Evolutionary conservation across 352 stramenopile genomes (phyloP).

Genomic region (Phytopythium aichiense): DNA sequence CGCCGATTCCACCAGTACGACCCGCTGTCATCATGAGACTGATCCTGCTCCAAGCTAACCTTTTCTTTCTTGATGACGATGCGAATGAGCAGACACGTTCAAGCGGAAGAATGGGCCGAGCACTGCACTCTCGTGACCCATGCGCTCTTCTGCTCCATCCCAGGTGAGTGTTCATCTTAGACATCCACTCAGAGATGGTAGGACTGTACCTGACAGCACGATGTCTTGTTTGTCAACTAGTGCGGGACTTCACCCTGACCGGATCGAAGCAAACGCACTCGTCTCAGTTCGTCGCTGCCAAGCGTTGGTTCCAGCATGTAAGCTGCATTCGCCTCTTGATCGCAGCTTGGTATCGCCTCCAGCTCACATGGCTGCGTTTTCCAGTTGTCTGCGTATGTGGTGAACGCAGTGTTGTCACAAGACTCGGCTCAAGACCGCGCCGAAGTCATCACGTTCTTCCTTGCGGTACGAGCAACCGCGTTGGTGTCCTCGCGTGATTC

Average conservation of each 20-base stretch:
- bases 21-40: background rate
- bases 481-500: background rate
- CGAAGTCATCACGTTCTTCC: conserved; percentile 75
- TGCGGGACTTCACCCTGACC: conserved; percentile 65
- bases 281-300: conserved; percentile 53
- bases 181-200: background rate
- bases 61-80: background rate
- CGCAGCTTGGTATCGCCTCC: background rate
- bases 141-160: conserved; percentile 75
- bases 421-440: conserved; percentile 56
- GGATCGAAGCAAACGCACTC: conserved; percentile 53
- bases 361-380: conserved; percentile 4
- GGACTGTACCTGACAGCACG: background rate
- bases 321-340: conserved; percentile 8
- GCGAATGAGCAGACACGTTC: conserved; percentile 30
- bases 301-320: conserved; percentile 86
- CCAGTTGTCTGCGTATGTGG: conserved; percentile 77
- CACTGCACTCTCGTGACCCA: conserved; percentile 82
- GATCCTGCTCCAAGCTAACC: too few relatives aligned
- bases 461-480: conserved; percentile 34
- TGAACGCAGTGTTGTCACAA: conserved; percentile 78
- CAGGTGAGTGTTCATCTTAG: conserved; percentile 28
- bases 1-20: conserved; percentile 16
- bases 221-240: conserved; percentile 17
- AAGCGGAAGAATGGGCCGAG: conserved; percentile 57